Evolutionary conservation across 208 protist genomes (phyloP), one percentile per base, ranked within the genome.

Genomic region (Leptomonas seymouri): DNA sequence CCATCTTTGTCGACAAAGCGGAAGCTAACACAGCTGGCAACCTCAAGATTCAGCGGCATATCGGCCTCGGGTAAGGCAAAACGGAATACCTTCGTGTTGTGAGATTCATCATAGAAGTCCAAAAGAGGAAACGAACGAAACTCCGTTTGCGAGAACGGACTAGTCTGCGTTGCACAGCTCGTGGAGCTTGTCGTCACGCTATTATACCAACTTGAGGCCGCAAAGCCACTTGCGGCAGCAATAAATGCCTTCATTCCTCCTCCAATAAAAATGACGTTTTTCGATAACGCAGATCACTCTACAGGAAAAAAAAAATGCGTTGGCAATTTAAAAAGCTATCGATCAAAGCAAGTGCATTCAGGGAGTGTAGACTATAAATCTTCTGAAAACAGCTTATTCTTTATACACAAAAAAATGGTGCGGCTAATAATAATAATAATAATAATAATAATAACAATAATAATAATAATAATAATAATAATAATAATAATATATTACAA

Each of bases 81-180:
- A 36, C 89, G 90, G 60, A 97, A 87, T 21, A 95, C 85, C 71
- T 91, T 93, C 5, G 89, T 90, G 78, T 97, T 91, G 67, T 94
- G 85, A 12, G 87, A 92, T 60, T 94, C 90, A 63, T 93, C 81
- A 56, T 93, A 95, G 54, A 84, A 82, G 55, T 91, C 89, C 49
- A 96, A 76, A 6, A 97, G 76, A 5, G 79, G 73, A 67, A 95
- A 96, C 2, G 74, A 74, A 66, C 81, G 89, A 62, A 87, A 97
- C 49, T 97, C 87, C 25, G 62, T 71, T 36, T 90, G 82, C 8
- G 87, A 93, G 68, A 97, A 92, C 18, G 89, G 85, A 56, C 80
- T 87, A 48, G 65, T 84, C 15, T 74, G 31, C 14, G 83, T 49
- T 3, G 82, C 68, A 46, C 86, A 92, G 23, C 68, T 64, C 0